phyloP scores from a whole-genome alignment of 2,329 filamentous ascomycete genomes.

The Chaetothyriales sp. region DNA sequence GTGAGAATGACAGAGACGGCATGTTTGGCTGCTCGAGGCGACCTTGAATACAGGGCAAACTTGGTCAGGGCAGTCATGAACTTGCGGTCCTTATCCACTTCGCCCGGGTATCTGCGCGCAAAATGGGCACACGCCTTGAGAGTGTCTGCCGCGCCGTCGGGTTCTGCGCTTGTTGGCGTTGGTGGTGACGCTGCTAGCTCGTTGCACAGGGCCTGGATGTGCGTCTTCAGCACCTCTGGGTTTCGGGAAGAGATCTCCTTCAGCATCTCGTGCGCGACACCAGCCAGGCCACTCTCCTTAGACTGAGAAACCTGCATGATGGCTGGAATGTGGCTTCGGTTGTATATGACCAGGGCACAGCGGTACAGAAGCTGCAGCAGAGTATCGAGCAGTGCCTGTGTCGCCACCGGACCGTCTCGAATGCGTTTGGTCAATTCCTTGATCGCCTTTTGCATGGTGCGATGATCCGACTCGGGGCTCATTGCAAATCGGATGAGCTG shows the following conservation, averaged over 20 bases:
- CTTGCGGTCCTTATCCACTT: constrained; percentile 66
- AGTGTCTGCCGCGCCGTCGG: constrained; percentile 66
- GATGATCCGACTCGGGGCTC: constrained; percentile 75
- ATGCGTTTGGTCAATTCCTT: constrained; percentile 77
- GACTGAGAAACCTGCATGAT: constrained; percentile 79
- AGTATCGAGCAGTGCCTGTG: constrained; percentile 50
- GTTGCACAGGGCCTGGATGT: constrained; percentile 81
- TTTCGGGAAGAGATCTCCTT: constrained; percentile 84
- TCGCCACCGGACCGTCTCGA: constrained; percentile 44
- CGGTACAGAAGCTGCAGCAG: constrained; percentile 71
- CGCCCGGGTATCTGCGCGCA: constrained; percentile 67
- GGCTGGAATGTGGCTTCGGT: constrained; percentile 78
- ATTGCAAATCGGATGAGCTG: constrained; percentile 78
- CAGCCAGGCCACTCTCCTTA: constrained; percentile 62
- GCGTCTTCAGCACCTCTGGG: constrained; percentile 80
- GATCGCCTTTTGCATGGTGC: constrained; percentile 75
- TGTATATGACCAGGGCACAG: constrained; percentile 73
- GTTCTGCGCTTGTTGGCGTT: constrained; percentile 49
- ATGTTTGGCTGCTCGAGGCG: constrained; percentile 76
- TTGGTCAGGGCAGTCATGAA: constrained; percentile 67
- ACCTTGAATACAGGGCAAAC: constrained; percentile 69
- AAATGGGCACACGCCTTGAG: constrained; percentile 90
- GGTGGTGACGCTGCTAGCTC: constrained; percentile 71
- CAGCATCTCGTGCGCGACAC: constrained; percentile 71
- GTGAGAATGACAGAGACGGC: constrained; percentile 80